Evolutionary conservation across 2,329 filamentous ascomycete genomes (phyloP).

Genomic region (Fusarium sp.): DNA sequence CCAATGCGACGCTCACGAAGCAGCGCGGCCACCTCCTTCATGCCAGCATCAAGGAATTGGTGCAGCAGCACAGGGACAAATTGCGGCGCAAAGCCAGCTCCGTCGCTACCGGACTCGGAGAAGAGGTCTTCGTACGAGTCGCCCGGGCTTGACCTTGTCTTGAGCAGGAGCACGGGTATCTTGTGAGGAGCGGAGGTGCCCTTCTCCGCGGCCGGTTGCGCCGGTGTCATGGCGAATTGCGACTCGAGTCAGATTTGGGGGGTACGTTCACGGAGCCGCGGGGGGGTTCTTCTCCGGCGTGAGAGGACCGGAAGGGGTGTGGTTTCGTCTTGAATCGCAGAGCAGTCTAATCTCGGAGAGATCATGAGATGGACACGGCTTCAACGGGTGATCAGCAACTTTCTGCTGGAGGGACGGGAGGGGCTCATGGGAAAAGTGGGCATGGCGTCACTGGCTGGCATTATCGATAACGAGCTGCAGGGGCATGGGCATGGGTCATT

Average conservation of each 20-base stretch:
- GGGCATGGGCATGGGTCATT: too few species aligned
- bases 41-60: slow-evolving; percentile 72
- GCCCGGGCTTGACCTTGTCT: slow-evolving; percentile 80
- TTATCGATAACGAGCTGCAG: slow-evolving; percentile 35
- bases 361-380: slow-evolving; percentile 25
- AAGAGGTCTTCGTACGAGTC: slow-evolving; percentile 84
- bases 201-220: slow-evolving; percentile 30
- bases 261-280: not conserved
- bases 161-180: slow-evolving; percentile 77
- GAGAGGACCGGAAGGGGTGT: not conserved
- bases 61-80: slow-evolving; percentile 88
- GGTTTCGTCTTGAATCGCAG: not conserved
- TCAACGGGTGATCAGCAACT: slow-evolving; percentile 35
- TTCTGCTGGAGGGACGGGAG: slow-evolving; percentile 32
- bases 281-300: not conserved
- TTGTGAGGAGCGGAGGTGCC: slow-evolving; percentile 7
- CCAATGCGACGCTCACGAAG: slow-evolving; percentile 64
- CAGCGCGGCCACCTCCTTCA: slow-evolving; percentile 67
- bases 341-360: not conserved
- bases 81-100: slow-evolving; percentile 69
- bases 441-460: slow-evolving; percentile 12
- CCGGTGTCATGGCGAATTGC: slow-evolving; percentile 28
- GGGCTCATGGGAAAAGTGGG: slow-evolving; percentile 38
- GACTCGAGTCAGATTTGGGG: not conserved
- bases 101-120: slow-evolving; percentile 55